Evolutionary conservation across 169 alveolate genomes (phyloP).

Genomic region (Cytauxzoon felis): DNA sequence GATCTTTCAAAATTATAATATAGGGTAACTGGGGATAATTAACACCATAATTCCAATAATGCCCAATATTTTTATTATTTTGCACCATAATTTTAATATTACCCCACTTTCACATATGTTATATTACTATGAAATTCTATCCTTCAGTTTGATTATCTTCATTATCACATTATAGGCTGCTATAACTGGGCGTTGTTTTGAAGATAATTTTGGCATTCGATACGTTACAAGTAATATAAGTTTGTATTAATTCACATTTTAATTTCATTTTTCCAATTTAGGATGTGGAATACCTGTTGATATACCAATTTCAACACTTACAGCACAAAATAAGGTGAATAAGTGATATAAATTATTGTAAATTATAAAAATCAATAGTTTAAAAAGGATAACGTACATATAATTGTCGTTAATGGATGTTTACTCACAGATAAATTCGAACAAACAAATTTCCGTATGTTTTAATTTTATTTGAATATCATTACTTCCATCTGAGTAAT

Average conservation of each 20-base stretch:
- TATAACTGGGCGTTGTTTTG: slow-evolving; percentile 44
- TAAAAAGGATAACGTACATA: slow-evolving; percentile 46
- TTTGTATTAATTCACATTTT: neutral
- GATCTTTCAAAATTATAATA: too few relatives aligned
- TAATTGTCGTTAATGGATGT: slow-evolving; percentile 39
- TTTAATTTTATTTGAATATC: too few relatives aligned
- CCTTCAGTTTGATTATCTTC: neutral
- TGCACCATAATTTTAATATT: too few relatives aligned
- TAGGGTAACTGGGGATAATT: too few relatives aligned
- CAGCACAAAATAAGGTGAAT: slow-evolving; percentile 17
- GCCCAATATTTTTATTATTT: too few relatives aligned
- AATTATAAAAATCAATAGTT: slow-evolving; percentile 12
- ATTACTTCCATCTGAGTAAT: too few relatives aligned
- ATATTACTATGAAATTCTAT: too few relatives aligned
- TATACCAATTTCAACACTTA: slow-evolving; percentile 28
- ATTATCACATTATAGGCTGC: slow-evolving; percentile 39
- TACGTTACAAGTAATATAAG: slow-evolving; percentile 48
- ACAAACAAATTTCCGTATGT: slow-evolving; percentile 39
- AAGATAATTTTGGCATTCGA: slow-evolving; percentile 55
- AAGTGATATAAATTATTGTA: neutral
- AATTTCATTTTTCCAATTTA: neutral
- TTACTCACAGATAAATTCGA: slow-evolving; percentile 48
- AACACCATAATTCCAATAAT: too few relatives aligned
- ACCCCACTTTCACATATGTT: too few relatives aligned
- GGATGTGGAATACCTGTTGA: slow-evolving; percentile 61